phyloP scores from a whole-genome alignment of 2,329 filamentous ascomycete species.

The Ophiostoma angusticollis region DNA sequence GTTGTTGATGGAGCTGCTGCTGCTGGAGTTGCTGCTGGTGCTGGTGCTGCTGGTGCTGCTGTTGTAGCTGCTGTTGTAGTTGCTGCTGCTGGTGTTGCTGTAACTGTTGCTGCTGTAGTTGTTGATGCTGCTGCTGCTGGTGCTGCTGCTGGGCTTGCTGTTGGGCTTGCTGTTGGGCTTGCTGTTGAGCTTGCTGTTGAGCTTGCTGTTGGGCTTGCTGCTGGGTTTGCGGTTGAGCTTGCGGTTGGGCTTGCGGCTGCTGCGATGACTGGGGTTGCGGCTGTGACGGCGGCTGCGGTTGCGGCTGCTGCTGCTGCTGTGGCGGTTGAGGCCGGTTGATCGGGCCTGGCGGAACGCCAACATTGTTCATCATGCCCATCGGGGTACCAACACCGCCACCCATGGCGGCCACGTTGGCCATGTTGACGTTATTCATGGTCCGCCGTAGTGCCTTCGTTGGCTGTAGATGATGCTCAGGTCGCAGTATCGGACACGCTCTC shows the following conservation, averaged over 20 bases:
- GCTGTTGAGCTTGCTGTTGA: constrained; percentile 22
- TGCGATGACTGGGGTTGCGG: constrained; percentile 1
- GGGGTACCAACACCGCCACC: constrained; percentile 52
- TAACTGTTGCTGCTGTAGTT: constrained; percentile 7
- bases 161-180: constrained; percentile 20
- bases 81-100: constrained; percentile 7
- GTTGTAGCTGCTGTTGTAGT: constrained; percentile 9
- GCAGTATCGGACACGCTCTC: too few relatives aligned
- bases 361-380: constrained; percentile 56
- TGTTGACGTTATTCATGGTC: constrained; percentile 51
- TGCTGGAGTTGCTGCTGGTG: constrained; percentile 17
- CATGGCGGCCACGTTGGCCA: constrained; percentile 59
- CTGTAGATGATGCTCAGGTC: too few relatives aligned
- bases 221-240: constrained; percentile 9
- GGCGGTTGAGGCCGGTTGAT: constrained; percentile 16
- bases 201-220: constrained; percentile 7
- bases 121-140: constrained; percentile 13
- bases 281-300: constrained; percentile 2
- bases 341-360: constrained; percentile 24
- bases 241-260: constrained; percentile 1
- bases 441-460: background rate
- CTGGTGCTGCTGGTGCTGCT: constrained; percentile 9
- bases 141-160: constrained; percentile 14
- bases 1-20: background rate
- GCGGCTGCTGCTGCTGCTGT: constrained; percentile 2